Percentiles rank a stretch among this genome's conserved stretches.
These are phyloP conservation scores for Amanita subjunquillea DNA, from an alignment of 768 basidiomycete species.

Conservation along the genomic window DNA sequence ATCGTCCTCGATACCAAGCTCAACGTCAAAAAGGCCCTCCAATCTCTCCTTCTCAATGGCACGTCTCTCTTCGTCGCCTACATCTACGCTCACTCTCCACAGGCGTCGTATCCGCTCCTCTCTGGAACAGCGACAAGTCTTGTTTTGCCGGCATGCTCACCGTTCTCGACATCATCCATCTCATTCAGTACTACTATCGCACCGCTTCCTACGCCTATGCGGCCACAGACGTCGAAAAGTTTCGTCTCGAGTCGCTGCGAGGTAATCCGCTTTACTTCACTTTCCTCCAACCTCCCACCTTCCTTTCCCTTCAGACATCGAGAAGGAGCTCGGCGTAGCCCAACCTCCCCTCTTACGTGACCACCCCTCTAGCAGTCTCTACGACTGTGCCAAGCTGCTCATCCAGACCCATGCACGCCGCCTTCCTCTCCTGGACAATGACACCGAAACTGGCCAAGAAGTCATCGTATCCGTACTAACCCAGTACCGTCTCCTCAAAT, in stretches of 20 bases:
- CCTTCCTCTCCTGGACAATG: slow-evolving; percentile 86
- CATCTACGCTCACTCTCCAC: slow-evolving; percentile 8
- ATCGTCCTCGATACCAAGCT: slow-evolving; percentile 96
- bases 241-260: slow-evolving; percentile 81
- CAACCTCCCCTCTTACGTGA: slow-evolving; percentile 86
- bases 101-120: slow-evolving; percentile 96
- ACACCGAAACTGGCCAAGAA: slow-evolving; percentile 90
- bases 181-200: slow-evolving; percentile 97
- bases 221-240: slow-evolving; percentile 83
- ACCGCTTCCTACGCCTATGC: slow-evolving; percentile 80
- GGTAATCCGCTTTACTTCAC: slow-evolving; percentile 34
- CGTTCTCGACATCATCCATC: slow-evolving; percentile 96
- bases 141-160: slow-evolving; percentile 98
- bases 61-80: slow-evolving; percentile 6
- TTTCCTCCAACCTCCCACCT: slow-evolving; percentile 4
- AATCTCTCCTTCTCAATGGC: slow-evolving; percentile 82
- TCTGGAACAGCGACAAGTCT: slow-evolving; percentile 94
- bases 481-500: slow-evolving; percentile 96
- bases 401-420: slow-evolving; percentile 95
- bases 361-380: slow-evolving; percentile 80
- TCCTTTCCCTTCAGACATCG: slow-evolving; percentile 61
- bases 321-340: slow-evolving; percentile 83
- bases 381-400: slow-evolving; percentile 81
- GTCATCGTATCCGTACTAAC: slow-evolving; percentile 94
- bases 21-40: slow-evolving; percentile 89